Base-by-base conservation (phyloP, 768 basidiomycete genomes). In the Infundibulicybe gibba region DNA sequence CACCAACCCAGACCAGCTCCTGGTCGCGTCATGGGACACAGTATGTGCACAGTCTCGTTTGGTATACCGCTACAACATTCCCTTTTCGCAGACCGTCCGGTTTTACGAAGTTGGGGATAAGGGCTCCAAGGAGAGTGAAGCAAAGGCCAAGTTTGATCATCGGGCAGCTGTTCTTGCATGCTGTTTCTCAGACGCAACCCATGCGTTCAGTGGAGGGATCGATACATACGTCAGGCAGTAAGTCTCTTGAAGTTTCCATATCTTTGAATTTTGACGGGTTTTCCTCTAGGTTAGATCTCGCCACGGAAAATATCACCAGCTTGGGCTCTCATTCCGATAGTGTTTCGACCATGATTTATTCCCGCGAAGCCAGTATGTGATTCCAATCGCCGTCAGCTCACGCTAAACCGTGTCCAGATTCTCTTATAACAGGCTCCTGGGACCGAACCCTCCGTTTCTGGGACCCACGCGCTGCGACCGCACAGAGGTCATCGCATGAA, bases 21-120 rank as follows among this genome's bases (percentile, higher is more conserved):
- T 97, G 0, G 90, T 89, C 14, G 81, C 90, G 11, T 87, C 89
- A 50, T 98, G 95, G 95, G 95, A 98, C 65, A 81, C 89, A 17
- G 79, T 77, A 57, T 21, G 70, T 55, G 4, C 39, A 19, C 15
- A 37, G 48, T 45, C 47, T 41, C 40, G 19, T 47, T 48, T 38
- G 21, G 32, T 49, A 39, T 21, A 8, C 37, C 40, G 46, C 48
- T 53, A 9, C 12, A 40, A 3, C 21, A 37, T 31, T 45, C 49
- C 14, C 40, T 20, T n/a, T 14, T 6, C 30, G n/a, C 47, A 71
- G 66, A 67, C 70, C 11, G 70, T 73, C 9, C 58, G 67, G 32
- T 65, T 71, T 32, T 69, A 70, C 57, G 89, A 90, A 70, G 80
- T 60, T 61, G 88, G 60, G 52, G 83, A 58, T 58, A 81, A 55